Conservation (phyloP, 2,329 filamentous ascomycete species). For the Trichoderma harzianum region DNA sequence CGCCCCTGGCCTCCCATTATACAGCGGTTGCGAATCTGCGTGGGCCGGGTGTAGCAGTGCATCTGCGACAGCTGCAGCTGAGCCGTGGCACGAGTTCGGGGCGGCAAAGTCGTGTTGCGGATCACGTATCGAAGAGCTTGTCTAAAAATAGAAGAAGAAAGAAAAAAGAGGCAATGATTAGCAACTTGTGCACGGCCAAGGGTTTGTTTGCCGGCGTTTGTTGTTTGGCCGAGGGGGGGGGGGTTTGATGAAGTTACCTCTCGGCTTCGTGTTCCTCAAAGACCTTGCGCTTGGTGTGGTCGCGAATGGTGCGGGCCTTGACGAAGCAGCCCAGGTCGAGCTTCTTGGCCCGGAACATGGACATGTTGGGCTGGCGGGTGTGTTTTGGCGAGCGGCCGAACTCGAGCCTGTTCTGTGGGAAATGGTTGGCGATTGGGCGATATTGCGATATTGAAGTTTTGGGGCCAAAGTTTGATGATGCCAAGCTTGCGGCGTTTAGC, state of each 20-base stretch:
- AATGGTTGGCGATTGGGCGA: not conserved
- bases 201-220: not conserved
- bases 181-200: not conserved
- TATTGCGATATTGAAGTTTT: constrained; percentile 1
- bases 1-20: constrained; percentile 85
- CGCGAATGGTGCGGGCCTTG: constrained; percentile 83
- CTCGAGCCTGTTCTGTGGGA: not conserved
- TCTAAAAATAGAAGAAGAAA: constrained; percentile 43
- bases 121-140: constrained; percentile 93
- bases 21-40: constrained; percentile 92
- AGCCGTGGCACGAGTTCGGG: constrained; percentile 80
- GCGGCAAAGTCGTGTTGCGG: constrained; percentile 82
- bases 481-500: constrained; percentile 4
- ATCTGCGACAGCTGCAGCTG: constrained; percentile 92
- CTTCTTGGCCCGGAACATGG: constrained; percentile 85
- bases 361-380: constrained; percentile 52
- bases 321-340: constrained; percentile 85
- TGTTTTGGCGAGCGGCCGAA: not conserved
- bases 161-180: not conserved
- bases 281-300: constrained; percentile 94
- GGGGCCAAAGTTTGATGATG: constrained; percentile 15
- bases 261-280: constrained; percentile 84
- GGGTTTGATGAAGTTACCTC: constrained; percentile 55
- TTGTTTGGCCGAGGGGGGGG: not conserved
- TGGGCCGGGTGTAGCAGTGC: constrained; percentile 91